These are phyloP conservation scores for Pythium sukuiense DNA, from an alignment of 352 stramenopile species.

Conservation along the genomic window DNA sequence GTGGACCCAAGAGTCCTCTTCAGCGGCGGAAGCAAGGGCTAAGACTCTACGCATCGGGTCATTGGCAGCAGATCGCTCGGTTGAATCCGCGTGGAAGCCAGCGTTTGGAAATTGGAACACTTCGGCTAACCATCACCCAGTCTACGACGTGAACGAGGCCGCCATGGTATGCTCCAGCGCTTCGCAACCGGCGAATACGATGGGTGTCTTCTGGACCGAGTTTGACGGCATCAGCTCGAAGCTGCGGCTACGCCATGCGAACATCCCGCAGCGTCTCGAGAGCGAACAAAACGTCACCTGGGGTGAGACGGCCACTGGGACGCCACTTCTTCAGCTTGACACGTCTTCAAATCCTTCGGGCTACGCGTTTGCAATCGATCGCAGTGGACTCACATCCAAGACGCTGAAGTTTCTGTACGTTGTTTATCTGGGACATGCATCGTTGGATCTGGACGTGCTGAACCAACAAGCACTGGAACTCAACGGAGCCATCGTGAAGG, in stretches of 20 bases:
- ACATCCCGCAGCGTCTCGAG: slow-evolving; percentile 23
- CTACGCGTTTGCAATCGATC: slow-evolving; percentile 52
- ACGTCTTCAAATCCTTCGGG: slow-evolving; percentile 37
- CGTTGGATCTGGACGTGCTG: slow-evolving; percentile 41
- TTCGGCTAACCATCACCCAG: slow-evolving; percentile 56
- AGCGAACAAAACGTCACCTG: slow-evolving; percentile 18
- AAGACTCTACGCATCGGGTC: slow-evolving; percentile 19
- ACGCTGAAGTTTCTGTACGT: slow-evolving; percentile 55
- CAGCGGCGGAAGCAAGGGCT: background rate
- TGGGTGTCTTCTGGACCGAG: slow-evolving; percentile 68
- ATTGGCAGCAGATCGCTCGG: background rate
- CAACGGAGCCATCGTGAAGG: slow-evolving; percentile 47
- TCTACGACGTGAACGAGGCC: slow-evolving; percentile 38
- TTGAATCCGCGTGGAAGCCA: slow-evolving; percentile 4
- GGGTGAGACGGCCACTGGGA: slow-evolving; percentile 41
- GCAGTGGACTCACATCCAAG: slow-evolving; percentile 43
- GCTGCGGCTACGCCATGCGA: slow-evolving; percentile 51
- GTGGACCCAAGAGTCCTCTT: slow-evolving; percentile 39
- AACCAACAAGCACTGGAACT: slow-evolving; percentile 40
- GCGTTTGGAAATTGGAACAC: slow-evolving; percentile 7
- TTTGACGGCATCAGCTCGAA: slow-evolving; percentile 72
- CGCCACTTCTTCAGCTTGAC: slow-evolving; percentile 45
- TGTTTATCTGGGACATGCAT: slow-evolving; percentile 38
- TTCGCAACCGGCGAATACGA: slow-evolving; percentile 2
- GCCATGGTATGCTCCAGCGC: slow-evolving; percentile 43